Evolutionary conservation across 345 rosid species (phyloP), one percentile per base, ranked within the genome.

Genomic region (Laguncularia racemosa): DNA sequence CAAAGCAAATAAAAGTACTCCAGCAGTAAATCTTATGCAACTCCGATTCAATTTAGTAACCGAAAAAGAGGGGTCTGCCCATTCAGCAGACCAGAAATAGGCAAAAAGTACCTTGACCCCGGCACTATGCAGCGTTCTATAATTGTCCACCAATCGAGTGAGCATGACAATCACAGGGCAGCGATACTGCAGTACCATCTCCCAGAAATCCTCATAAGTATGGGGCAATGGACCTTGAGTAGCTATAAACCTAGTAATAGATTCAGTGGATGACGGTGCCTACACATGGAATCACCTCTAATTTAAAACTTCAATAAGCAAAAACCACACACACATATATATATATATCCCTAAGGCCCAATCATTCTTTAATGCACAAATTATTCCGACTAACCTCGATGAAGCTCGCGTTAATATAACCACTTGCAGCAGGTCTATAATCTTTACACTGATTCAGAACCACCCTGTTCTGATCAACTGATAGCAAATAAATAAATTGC

Each of bases 171-270:
- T 70, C 43, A 74, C 74, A 11, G 97, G 97, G 71, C 88, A 93
- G 64, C 71, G 88, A 50, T 66, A 60, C 60, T 89, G 99, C 38
- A 89, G 65, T 0, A 85, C 82, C 99, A 89, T 85, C 82, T 85
- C 95, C 99, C 99, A 93, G 68, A 89, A 87, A 59, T 93, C 97
- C 74, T 89, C 96, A n/a, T 50, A 67, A 38, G 96, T 89, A 50
- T 75, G 78, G 7, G 73, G 80, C 19, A 93, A 43, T 21, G 97
- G 99, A 59, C 96, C 97, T 73, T 93, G 99, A 0, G 97, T 85
- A 53, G 97, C 96, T 67, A 93, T 89, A 67, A 89, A 93, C 73
- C 20, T 71, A 67, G 91, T 80, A 59, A 85, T 23, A n/a, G 55
- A 67, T 63, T 83, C 88, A 7, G 78, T 76, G 0, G 88, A 76